A percentile compares a stretch with the other conserved stretches of the same genome.
phyloP scores from a whole-genome alignment of 495 filamentous ascomycete genomes.

The Evernia prunastri region DNA sequence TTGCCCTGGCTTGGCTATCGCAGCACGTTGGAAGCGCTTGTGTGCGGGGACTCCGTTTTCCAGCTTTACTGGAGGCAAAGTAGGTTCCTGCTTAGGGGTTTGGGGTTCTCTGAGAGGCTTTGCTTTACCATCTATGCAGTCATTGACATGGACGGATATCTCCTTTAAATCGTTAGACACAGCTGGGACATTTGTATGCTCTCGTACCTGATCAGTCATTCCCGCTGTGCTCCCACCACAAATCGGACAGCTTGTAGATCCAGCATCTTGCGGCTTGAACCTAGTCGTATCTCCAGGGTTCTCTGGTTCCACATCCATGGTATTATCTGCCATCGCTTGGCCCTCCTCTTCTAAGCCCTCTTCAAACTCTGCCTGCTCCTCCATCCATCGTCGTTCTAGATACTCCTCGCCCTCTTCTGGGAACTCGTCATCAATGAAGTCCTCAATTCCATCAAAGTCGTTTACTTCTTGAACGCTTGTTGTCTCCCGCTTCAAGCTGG shows the following conservation, averaged over 20 bases:
- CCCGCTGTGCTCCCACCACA: constrained; percentile 59
- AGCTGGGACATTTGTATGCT: not conserved
- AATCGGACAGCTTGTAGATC: constrained; percentile 60
- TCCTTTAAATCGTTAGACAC: constrained; percentile 37
- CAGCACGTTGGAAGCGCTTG: constrained; percentile 57
- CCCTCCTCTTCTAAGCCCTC: constrained; percentile 42
- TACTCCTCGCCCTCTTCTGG: constrained; percentile 55
- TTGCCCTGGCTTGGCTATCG: constrained; percentile 69
- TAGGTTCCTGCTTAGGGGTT: not conserved
- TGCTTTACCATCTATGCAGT: constrained; percentile 79
- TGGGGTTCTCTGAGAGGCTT: constrained; percentile 34
- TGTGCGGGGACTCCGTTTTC: constrained; percentile 34
- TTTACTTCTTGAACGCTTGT: constrained; percentile 52
- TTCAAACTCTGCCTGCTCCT: constrained; percentile 55
- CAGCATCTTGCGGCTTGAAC: constrained; percentile 28
- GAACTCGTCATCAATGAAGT: constrained; percentile 41
- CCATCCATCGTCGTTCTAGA: constrained; percentile 53
- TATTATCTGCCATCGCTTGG: constrained; percentile 27
- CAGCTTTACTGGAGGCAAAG: constrained; percentile 17
- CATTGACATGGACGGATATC: constrained; percentile 72
- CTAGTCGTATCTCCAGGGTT: constrained; percentile 16
- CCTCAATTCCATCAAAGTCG: constrained; percentile 62
- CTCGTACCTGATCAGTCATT: constrained; percentile 49
- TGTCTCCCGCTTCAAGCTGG: constrained; percentile 48
- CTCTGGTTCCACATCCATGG: not conserved